A percentile compares a stretch with the other conserved stretches of the same genome.
Conservation (phyloP, 495 filamentous ascomycete genomes). For the Aspergillus ostianus region DNA sequence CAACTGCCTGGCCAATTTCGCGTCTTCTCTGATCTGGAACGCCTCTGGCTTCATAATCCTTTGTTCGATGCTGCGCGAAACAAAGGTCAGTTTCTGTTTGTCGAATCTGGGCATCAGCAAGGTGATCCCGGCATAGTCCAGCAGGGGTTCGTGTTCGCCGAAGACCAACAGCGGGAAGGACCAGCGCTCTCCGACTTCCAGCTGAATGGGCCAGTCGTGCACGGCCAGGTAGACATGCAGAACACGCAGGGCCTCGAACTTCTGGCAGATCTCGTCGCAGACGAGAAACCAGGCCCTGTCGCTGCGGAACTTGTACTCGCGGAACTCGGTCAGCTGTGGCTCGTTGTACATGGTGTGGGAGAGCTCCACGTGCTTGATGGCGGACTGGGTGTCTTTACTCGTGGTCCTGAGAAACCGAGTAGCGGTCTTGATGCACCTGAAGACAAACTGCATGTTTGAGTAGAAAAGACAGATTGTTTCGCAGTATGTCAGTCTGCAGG, state of each 20-base stretch:
- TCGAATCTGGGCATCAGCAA: constrained; percentile 11
- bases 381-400: constrained; percentile 6
- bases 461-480: constrained; percentile 24
- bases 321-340: constrained; percentile 14
- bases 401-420: constrained; percentile 17
- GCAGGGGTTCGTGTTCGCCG: not conserved
- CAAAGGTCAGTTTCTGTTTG: constrained; percentile 6
- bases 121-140: constrained; percentile 16
- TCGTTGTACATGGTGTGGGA: constrained; percentile 30
- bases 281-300: constrained; percentile 20
- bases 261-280: constrained; percentile 16
- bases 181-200: constrained; percentile 23
- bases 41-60: constrained; percentile 18
- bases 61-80: constrained; percentile 17
- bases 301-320: constrained; percentile 19
- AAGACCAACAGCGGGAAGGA: constrained; percentile 22
- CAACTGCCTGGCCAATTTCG: constrained; percentile 15
- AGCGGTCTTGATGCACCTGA: constrained; percentile 16
- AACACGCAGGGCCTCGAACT: constrained; percentile 12
- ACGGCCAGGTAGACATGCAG: constrained; percentile 21
- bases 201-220: constrained; percentile 20
- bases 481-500: constrained; percentile 14
- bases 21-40: constrained; percentile 20
- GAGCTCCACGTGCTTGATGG: constrained; percentile 25
- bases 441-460: constrained; percentile 25